Evolutionary conservation across 192 early-diverging fungal species (phyloP), one percentile per base, ranked within the genome.

Genomic region (Diversispora eburnea): DNA sequence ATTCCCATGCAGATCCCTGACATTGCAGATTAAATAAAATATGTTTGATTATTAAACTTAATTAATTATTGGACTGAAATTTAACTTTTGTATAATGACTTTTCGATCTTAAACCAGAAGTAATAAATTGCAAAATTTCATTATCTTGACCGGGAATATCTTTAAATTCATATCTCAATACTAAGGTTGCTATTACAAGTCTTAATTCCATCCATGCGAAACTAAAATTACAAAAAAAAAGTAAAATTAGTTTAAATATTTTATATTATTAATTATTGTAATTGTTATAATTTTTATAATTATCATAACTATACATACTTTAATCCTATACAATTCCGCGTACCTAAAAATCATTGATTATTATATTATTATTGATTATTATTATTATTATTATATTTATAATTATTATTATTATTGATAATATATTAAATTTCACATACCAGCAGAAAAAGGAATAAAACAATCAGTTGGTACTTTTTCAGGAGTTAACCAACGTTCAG

Each of bases 401-500:
- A 60, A 33, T n/a, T 60, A 39, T 7, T 60, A 33, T 22, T 60
- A 20, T 4, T 19, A 39, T 20, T n/a, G 19, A 20, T 7, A 58
- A 7, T 20, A 9, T 8, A 60, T 15, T 10, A 60, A 59, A 8
- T 8, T 17, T 0, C 3, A 33, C 33, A 20, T 60, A 67, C 65
- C 65, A n/a, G 65, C 65, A 7, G 65, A 67, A 67, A 67, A 67
- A 7, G 65, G 46, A 67, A 39, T 19, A 67, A 67, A 67, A 19
- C 22, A 20, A 22, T 67, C 65, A 3, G 22, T 39, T 20, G 65
- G 25, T n/a, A 67, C 7, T 60, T 60, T 60, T 20, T 47, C 43
- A 48, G 65, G 65, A 15, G 42, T 17, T 6, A 67, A 48, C 83
- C 83, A 86, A 54, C 85, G 80, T 48, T 86, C 83, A 5, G 85